phyloP scores from a whole-genome alignment of 257 asterid genomes.

The Solanum sejunctum region DNA sequence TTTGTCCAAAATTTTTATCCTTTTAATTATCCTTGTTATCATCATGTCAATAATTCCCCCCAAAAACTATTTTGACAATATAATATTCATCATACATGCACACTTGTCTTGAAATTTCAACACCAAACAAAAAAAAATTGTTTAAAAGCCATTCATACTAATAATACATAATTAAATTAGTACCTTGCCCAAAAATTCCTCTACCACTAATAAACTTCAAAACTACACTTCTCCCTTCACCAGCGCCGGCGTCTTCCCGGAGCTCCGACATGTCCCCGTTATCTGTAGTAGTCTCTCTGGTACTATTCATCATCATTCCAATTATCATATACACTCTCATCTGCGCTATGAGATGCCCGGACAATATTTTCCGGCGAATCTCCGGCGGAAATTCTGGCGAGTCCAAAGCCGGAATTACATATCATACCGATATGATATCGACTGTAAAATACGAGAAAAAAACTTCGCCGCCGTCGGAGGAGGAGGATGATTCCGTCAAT shows the following conservation, averaged over 20 bases:
- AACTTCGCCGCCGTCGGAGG: not conserved
- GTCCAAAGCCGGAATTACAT: not conserved
- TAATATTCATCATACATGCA: not conserved
- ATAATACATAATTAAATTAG: not conserved
- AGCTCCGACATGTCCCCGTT: slow-evolving; percentile 22
- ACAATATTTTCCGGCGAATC: slow-evolving; percentile 10
- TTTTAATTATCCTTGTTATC: not conserved
- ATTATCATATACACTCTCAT: slow-evolving; percentile 33
- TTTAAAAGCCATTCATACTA: not conserved
- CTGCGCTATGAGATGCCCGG: slow-evolving; percentile 20
- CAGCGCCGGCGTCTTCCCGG: slow-evolving; percentile 2
- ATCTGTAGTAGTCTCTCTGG: slow-evolving; percentile 20
- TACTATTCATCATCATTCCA: slow-evolving; percentile 26
- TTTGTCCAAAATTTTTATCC: not conserved
- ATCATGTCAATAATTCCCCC: not conserved
- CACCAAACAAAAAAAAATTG: not conserved
- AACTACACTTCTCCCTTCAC: slow-evolving; percentile 2
- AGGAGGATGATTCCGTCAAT: slow-evolving; percentile 4
- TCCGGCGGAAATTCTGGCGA: not conserved
- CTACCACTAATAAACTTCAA: slow-evolving; percentile 11
- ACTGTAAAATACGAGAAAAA: slow-evolving; percentile 18
- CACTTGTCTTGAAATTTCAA: not conserved
- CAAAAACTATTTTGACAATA: not conserved
- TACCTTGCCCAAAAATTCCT: slow-evolving; percentile 8
- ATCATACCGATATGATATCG: not conserved